Conservation (phyloP, 2,329 filamentous ascomycete species). For the Plectosphaerella sp. region DNA sequence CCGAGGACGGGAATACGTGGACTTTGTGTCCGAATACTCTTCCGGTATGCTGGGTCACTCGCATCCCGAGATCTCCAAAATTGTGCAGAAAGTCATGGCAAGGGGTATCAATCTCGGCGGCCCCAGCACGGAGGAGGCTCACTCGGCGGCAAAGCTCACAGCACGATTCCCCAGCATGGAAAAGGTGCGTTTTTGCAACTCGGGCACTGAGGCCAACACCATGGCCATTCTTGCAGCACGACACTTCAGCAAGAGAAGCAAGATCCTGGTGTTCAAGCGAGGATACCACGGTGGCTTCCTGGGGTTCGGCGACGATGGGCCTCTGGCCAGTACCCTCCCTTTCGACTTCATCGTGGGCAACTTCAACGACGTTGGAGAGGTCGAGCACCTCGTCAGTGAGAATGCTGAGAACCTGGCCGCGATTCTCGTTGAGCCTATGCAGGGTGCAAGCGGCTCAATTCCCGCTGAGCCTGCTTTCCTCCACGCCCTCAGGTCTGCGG, state of each 20-base stretch:
- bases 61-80: too few relatives aligned
- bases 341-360: conserved; percentile 55
- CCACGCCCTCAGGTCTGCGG: conserved; percentile 7
- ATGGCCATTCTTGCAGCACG: conserved; percentile 53
- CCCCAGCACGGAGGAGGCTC: too few relatives aligned
- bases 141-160: too few relatives aligned
- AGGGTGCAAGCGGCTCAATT: conserved; percentile 57
- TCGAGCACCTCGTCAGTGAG: conserved; percentile 30
- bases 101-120: too few relatives aligned
- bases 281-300: conserved; percentile 47
- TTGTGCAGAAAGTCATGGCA: too few relatives aligned
- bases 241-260: conserved; percentile 35
- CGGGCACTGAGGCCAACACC: conserved; percentile 61
- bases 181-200: conserved; percentile 58
- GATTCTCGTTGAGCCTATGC: conserved; percentile 63
- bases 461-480: conserved; percentile 43
- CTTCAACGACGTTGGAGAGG: conserved; percentile 58
- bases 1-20: too few relatives aligned
- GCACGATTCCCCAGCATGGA: conserved; percentile 51
- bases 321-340: conserved; percentile 35
- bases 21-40: too few relatives aligned
- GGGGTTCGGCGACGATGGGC: conserved; percentile 28
- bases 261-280: conserved; percentile 38
- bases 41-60: too few relatives aligned
- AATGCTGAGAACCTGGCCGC: conserved; percentile 58